Conservation (phyloP, 2,329 filamentous ascomycete species). For the Fusarium sp. region DNA sequence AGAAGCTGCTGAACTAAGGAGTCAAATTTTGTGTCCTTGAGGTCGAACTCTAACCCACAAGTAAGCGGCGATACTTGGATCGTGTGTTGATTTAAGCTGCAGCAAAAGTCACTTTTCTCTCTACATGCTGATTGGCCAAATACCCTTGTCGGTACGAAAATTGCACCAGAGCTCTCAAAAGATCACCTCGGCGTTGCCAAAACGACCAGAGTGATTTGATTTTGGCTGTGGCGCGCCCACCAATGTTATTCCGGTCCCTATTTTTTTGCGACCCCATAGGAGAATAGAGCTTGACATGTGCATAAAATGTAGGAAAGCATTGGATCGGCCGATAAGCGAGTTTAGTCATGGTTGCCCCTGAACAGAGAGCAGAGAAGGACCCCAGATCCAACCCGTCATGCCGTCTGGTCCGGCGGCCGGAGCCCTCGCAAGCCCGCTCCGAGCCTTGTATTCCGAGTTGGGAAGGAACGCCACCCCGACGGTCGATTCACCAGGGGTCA, state of each 20-base stretch:
- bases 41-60: neutral
- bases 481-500: slow-evolving; percentile 21
- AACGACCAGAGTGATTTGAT: neutral
- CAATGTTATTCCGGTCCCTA: neutral
- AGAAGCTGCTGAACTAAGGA: neutral
- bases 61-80: neutral
- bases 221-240: neutral
- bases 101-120: neutral
- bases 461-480: slow-evolving; percentile 21
- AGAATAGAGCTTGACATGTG: slow-evolving; percentile 1
- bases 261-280: neutral
- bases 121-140: neutral
- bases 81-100: neutral
- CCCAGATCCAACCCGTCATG: slow-evolving; percentile 2
- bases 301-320: slow-evolving; percentile 5
- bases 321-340: slow-evolving; percentile 12
- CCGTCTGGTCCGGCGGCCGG: slow-evolving; percentile 2
- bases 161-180: neutral
- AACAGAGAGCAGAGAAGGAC: neutral
- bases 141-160: neutral
- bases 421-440: neutral
- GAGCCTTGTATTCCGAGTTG: slow-evolving; percentile 3
- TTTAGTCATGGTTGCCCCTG: slow-evolving; percentile 1
- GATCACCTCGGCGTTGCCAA: neutral
- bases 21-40: rapidly evolving